Percentiles rank a stretch among this genome's conserved stretches.
These are phyloP conservation scores for Ophiosphaerella herpotricha DNA, from an alignment of 2,329 filamentous ascomycete species.

Conservation along the genomic window DNA sequence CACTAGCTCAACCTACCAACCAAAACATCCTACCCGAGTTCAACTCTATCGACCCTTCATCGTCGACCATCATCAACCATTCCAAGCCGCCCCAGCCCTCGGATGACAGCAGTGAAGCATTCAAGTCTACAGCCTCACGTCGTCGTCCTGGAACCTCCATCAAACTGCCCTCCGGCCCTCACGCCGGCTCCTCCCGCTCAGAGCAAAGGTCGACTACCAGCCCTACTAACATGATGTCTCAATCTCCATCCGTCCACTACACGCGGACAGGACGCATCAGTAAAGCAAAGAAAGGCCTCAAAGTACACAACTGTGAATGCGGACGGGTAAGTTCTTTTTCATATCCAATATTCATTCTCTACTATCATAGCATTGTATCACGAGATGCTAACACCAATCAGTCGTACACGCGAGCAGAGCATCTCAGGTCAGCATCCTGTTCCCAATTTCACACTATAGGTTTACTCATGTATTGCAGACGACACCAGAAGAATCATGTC, in stretches of 20 bases:
- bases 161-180: constrained; percentile 27
- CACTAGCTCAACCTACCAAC: constrained; percentile 30
- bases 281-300: constrained; percentile 54
- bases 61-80: constrained; percentile 22
- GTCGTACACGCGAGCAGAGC: constrained; percentile 55
- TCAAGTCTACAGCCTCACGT: constrained; percentile 30
- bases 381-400: constrained; percentile 34
- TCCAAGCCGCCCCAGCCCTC: constrained; percentile 31
- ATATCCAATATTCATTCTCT: background rate
- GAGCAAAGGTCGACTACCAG: constrained; percentile 37
- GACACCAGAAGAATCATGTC: constrained; percentile 54
- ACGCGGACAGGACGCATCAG: constrained; percentile 54
- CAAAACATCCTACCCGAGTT: constrained; percentile 28
- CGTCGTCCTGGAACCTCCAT: constrained; percentile 32
- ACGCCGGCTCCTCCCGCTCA: constrained; percentile 34
- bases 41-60: constrained; percentile 17
- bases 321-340: constrained; percentile 48
- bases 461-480: constrained; percentile 31
- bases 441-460: background rate
- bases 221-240: constrained; percentile 36
- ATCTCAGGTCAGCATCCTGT: constrained; percentile 44
- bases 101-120: constrained; percentile 28
- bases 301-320: constrained; percentile 54
- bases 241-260: constrained; percentile 42
- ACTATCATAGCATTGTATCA: background rate